A percentile compares a stretch with the other conserved stretches of the same genome.
phyloP scores from a whole-genome alignment of 1,284 basidiomycete species.

The Tilletia caries region DNA sequence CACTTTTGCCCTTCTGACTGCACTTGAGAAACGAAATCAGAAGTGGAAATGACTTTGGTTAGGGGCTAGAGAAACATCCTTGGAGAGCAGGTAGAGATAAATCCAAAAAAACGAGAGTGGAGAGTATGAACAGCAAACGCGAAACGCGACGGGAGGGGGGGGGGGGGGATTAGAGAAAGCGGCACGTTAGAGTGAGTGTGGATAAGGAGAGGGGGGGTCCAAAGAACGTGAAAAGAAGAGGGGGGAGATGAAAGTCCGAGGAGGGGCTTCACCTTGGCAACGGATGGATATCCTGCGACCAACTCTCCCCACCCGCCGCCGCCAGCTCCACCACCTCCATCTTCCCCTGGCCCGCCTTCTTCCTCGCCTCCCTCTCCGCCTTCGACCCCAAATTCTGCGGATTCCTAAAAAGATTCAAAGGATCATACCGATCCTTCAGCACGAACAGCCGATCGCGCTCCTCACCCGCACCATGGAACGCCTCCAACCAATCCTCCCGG shows the following conservation, averaged over 20 bases:
- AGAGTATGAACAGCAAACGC: too few relatives aligned
- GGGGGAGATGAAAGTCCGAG: background rate
- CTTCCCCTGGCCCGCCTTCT: background rate
- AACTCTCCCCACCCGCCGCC: background rate
- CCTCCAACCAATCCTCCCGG: conserved; percentile 28
- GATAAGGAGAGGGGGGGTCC: background rate
- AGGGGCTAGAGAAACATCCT: too few relatives aligned
- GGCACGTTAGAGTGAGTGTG: too few relatives aligned
- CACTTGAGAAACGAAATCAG: too few relatives aligned
- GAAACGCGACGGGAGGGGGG: too few relatives aligned
- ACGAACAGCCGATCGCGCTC: conserved; percentile 15
- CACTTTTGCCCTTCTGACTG: too few relatives aligned
- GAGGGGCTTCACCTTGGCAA: background rate
- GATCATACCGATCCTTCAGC: conserved; percentile 37
- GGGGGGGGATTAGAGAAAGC: too few relatives aligned
- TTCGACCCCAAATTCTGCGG: conserved; percentile 24
- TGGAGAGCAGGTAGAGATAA: too few relatives aligned
- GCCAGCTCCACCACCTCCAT: background rate
- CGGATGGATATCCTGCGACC: conserved; percentile 5
- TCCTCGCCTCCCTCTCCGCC: background rate
- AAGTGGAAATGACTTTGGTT: too few relatives aligned
- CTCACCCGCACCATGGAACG: conserved; percentile 30
- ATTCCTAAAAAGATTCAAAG: conserved; percentile 34
- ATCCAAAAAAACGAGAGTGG: too few relatives aligned
- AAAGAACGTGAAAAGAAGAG: background rate